Evolutionary conservation across 805 yeast species (phyloP), one percentile per base, ranked within the genome.

Genomic region (Cyberlindnera euphorbiiphila): DNA sequence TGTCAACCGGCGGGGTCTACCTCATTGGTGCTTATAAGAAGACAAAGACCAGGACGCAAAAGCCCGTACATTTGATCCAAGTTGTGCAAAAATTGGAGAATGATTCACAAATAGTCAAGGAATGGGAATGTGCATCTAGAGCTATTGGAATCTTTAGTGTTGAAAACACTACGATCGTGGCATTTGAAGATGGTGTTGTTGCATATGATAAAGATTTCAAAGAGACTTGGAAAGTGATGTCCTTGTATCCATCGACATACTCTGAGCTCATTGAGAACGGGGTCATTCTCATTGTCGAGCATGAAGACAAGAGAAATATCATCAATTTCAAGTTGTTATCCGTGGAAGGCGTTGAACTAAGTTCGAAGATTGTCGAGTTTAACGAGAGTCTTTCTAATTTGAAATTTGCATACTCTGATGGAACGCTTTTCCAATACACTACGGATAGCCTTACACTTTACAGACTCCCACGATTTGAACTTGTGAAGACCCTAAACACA

Each of bases 321-420:
- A 26, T 52, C 9, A 54, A 52, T 29, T 52, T 45, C 35, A 50
- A 43, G 33, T 31, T 55, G 3, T 19, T 51, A 9, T 40, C 47
- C 2, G 14, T 18, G 9, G 33, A 40, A 14, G 56, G 56, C 6
- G 40, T 39, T 8, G 60, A 55, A 27, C 17, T 55, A 16, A 43
- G 45, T 20, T 55, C 58, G 15, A 55, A 47, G 35, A 52, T 53
- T 11, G 29, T 53, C 8, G 60, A 55, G 30, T 32, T 43, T 15
- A 29, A 32, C 2, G 30, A 38, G 10, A 30, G 18, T 3, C 32
- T 45, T 3, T 10, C 26, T 4, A 24, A 46, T 10, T 25, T 47
- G 19, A 30, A 25, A 9, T 55, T 49, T 27, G 26, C 49, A 3
- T 51, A 47, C 37, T 35, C 33, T 20, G 42, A 47, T 4, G 58